Conservation (phyloP, 805 yeast species). For the Starmera amethionina region DNA sequence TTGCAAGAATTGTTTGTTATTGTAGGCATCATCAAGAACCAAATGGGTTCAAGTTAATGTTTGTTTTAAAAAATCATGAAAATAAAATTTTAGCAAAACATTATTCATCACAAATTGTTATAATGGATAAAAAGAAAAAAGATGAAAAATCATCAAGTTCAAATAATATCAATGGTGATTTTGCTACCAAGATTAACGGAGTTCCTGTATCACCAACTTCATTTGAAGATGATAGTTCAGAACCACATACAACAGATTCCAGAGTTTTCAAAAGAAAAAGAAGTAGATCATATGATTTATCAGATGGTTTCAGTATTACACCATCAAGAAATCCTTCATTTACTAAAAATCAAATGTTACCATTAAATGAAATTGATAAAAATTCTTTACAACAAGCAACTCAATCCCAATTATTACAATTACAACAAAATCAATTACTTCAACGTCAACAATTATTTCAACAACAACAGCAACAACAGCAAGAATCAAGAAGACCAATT, state of each 20-base stretch:
- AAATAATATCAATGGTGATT: conserved; percentile 1
- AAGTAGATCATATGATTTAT: conserved; percentile 21
- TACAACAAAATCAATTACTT: conserved; percentile 3
- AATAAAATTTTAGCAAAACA: conserved; percentile 65
- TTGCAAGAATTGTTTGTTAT: conserved; percentile 83
- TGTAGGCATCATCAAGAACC: conserved; percentile 91
- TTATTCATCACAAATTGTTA: conserved; percentile 68
- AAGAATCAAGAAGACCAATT: conserved; percentile 7
- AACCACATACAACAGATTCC: conserved; percentile 30
- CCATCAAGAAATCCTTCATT: conserved; percentile 26
- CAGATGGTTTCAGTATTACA: conserved; percentile 28
- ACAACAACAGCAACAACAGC: conserved; percentile 3
- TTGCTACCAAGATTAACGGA: conserved; percentile 1
- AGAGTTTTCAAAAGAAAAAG: conserved; percentile 40
- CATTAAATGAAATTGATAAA: conserved; percentile 30
- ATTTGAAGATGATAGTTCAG: conserved; percentile 50
- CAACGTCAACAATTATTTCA: conserved; percentile 2
- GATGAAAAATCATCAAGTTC: conserved; percentile 9
- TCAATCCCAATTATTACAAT: conserved; percentile 2
- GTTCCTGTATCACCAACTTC: conserved; percentile 51
- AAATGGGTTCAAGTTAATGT: conserved; percentile 70
- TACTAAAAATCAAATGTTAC: conserved; percentile 15
- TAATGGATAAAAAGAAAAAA: conserved; percentile 80
- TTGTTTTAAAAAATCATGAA: conserved; percentile 51
- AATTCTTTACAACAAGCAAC: conserved; percentile 20